These are phyloP conservation scores for Elaphomyces granulatus DNA, from an alignment of 495 filamentous ascomycete genomes.

Conservation along the genomic window DNA sequence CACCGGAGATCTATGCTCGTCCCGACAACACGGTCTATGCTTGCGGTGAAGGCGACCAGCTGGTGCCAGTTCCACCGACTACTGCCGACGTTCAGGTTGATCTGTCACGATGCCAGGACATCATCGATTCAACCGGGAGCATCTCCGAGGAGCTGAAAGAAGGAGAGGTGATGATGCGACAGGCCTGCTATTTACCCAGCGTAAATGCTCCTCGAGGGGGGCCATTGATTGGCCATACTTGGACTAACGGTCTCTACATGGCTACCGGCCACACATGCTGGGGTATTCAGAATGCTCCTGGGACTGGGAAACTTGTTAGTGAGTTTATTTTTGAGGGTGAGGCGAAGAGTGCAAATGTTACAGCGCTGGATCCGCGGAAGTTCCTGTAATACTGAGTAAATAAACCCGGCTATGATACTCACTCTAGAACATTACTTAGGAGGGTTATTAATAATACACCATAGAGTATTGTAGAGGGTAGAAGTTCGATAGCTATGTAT, in stretches of 20 bases:
- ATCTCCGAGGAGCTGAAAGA: conserved; percentile 63
- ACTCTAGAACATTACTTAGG: background rate
- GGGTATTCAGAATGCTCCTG: conserved; percentile 95
- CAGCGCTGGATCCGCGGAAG: conserved; percentile 51
- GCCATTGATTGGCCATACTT: conserved; percentile 66
- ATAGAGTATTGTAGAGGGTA: too few species aligned
- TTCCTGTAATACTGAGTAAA: too few species aligned
- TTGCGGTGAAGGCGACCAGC: conserved; percentile 76
- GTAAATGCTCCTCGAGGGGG: conserved; percentile 47
- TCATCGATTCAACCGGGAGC: conserved; percentile 64
- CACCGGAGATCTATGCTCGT: conserved; percentile 88
- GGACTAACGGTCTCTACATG: conserved; percentile 61
- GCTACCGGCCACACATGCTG: conserved; percentile 93
- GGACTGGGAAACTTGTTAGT: conserved; percentile 76
- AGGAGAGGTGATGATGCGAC: conserved; percentile 63
- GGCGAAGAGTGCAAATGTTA: conserved; percentile 60
- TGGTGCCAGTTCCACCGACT: conserved; percentile 58
- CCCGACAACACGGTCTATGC: conserved; percentile 84
- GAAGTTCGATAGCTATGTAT: too few species aligned
- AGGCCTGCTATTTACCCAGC: conserved; percentile 91
- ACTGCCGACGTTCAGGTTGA: conserved; percentile 70
- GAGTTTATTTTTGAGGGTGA: conserved; percentile 73
- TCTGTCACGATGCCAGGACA: conserved; percentile 65
- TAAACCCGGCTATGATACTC: too few species aligned
- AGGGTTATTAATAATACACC: too few species aligned